phyloP scores from a whole-genome alignment of 108 stramenopile species.

The Stephanodiscus minutulus region DNA sequence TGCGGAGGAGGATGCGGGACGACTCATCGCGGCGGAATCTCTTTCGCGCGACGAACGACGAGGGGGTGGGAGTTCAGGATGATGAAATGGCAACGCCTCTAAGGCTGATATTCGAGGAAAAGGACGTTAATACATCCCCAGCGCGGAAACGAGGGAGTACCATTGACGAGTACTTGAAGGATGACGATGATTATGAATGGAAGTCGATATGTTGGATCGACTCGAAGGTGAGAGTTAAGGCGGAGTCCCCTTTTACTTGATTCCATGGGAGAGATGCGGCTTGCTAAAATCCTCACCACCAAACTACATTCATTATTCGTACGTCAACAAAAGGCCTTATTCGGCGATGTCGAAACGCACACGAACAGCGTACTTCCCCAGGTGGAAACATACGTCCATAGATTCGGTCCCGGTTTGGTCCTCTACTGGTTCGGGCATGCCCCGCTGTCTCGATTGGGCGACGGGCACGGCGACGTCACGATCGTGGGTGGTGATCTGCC shows the following conservation, averaged over 20 bases:
- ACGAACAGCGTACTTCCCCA: constrained; percentile 73
- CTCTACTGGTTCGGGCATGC: constrained; percentile 91
- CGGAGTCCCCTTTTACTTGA: not conserved
- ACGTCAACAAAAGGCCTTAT: constrained; percentile 60
- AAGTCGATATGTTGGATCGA: constrained; percentile 87
- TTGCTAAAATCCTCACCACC: not conserved
- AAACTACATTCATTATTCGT: not conserved
- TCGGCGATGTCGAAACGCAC: constrained; percentile 79
- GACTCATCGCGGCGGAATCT: constrained; percentile 11
- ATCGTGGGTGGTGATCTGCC: constrained; percentile 69
- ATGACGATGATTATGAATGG: constrained; percentile 63
- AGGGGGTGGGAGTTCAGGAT: not conserved
- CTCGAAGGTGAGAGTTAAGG: constrained; percentile 63
- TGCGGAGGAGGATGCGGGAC: constrained; percentile 17
- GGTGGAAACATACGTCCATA: constrained; percentile 80
- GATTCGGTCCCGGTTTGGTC: constrained; percentile 67
- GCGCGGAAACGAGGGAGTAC: not conserved
- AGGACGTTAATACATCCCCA: not conserved
- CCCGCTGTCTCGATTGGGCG: constrained; percentile 61
- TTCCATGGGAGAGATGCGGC: not conserved
- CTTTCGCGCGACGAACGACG: constrained; percentile 15
- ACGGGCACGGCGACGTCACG: constrained; percentile 69
- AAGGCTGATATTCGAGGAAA: not conserved
- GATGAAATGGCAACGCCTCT: not conserved
- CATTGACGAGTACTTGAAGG: constrained; percentile 7